phyloP scores from a whole-genome alignment of 2,329 filamentous ascomycete genomes.

The Cordyceps cicadae region DNA sequence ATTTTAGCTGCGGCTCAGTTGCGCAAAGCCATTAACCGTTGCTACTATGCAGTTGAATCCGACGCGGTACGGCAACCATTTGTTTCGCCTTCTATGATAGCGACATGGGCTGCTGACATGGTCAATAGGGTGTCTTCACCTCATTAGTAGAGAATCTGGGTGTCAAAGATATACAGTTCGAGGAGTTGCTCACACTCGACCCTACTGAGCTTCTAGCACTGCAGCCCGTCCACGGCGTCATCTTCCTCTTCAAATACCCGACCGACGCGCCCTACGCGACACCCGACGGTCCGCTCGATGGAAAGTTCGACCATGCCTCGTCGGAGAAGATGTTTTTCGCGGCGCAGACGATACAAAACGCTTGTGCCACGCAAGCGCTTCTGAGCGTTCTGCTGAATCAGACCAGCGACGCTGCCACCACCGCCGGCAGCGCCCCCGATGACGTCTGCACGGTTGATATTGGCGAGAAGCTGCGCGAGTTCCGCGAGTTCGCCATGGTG shows the following conservation, averaged over 20 bases:
- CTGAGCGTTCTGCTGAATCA: slow-evolving; percentile 89
- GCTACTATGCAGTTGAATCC: slow-evolving; percentile 59
- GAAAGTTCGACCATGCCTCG: slow-evolving; percentile 68
- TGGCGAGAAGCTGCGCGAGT: slow-evolving; percentile 61
- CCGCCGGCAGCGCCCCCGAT: slow-evolving; percentile 44
- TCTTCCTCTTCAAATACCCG: slow-evolving; percentile 96
- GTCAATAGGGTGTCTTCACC: slow-evolving; percentile 80
- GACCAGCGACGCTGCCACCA: slow-evolving; percentile 36
- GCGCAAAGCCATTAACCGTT: slow-evolving; percentile 18
- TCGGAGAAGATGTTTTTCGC: slow-evolving; percentile 84
- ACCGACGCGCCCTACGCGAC: slow-evolving; percentile 56
- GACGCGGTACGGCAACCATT: slow-evolving; percentile 64
- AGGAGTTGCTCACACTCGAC: slow-evolving; percentile 88
- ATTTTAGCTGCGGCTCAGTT: neutral
- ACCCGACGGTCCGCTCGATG: slow-evolving; percentile 64
- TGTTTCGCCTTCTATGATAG: neutral
- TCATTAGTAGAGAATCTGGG: slow-evolving; percentile 87
- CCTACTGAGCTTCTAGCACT: slow-evolving; percentile 61
- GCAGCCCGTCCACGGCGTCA: slow-evolving; percentile 83
- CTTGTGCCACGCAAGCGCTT: slow-evolving; percentile 92
- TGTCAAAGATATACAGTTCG: slow-evolving; percentile 89
- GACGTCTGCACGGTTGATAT: slow-evolving; percentile 48
- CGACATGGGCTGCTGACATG: slow-evolving; percentile 11
- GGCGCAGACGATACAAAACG: slow-evolving; percentile 95
- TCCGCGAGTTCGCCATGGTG: slow-evolving; percentile 80